Base-by-base conservation (phyloP, 164 flowering plant genomes). In the Piper betle region DNA sequence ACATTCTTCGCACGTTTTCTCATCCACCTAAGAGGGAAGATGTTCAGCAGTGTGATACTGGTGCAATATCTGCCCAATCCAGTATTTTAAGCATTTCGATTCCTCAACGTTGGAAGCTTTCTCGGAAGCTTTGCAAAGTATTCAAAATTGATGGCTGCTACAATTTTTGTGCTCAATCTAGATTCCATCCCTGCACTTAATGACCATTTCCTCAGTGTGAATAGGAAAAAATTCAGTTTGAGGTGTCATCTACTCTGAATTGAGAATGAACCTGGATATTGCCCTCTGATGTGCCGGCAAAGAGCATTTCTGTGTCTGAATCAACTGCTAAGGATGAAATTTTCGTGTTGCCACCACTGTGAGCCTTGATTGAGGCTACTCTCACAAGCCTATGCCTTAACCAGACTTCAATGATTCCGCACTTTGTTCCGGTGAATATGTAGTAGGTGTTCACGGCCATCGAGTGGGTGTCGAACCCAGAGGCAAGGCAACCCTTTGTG, bases 381-480 rank as follows among this genome's bases (percentile, higher is more conserved):
- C 75, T 78, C 4, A 65, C 33, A 7, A 82, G 57, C 60, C 80
- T 76, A 58, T 84, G 85, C 70, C 74, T 84, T 39, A 83, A 65
- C 88, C 87, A 85, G 39, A 83, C 81, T 62, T 87, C 95, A 58
- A 85, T 83, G 40, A 61, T 65, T 25, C 91, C 91, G 57, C 72
- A 71, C 73, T 78, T 87, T 59, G 91, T 74, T 58, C 80, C 80
- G 0, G 82, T 74, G 57, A 83, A 87, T 43, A 87, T 69, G 76
- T 78, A 79, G 64, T 84, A 85, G 52, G 58, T 79, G 73, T 76
- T 83, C 60, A 73, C 72, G 0, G 80, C 69, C 0, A 82, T 66
- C 38, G 62, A 62, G 12, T 75, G 78, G 60, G 83, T 76, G 67
- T 87, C 95, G 0, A 68, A 54, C 58, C 79, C 81, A 0, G 80